Evolutionary conservation across 306 rosid genomes (phyloP), one percentile per base, ranked within the genome.

Genomic region (Castanea mollissima): DNA sequence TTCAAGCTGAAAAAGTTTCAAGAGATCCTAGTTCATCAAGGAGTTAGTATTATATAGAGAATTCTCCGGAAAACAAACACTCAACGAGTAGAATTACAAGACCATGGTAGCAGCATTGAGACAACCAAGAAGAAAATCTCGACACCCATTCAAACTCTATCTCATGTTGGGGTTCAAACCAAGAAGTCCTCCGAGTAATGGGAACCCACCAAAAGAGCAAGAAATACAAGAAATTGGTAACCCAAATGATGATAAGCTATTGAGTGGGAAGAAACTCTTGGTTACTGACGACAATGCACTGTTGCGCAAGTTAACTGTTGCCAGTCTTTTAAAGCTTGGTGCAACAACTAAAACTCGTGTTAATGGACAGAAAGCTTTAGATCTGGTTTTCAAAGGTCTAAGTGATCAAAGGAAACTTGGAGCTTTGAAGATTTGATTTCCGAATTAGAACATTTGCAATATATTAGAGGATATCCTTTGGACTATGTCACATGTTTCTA

Each of bases 291-390:
- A 94, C 82, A 23, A 0, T 69, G 25, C 3, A 20, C 0, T 80
- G 62, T 54, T 76, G n/a, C 59, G 87, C 46, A 90, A 4, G 80
- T 0, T 92, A 71, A 81, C 85, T 74, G 56, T 18, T 29, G 12
- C 21, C 31, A 54, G 11, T 38, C 69, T 92, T 83, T 34, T 7
- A 41, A 69, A 10, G 8, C 85, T 87, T 29, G 98, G 99, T 54
- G 97, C 85, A 20, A 84, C 29, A 49, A 56, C 84, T 55, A 87
- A 90, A 51, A 79, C 73, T 38, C 89, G 92, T 73, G 60, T 64
- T 79, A 90, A 95, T 83, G 96, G 99, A 12, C 80, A 78, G 76
- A 74, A 90, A 74, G 96, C 91, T 44, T 76, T 87, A 58, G 60
- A 76, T 49, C 75, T 74, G 23, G 89, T 90, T 80, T 65, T 52